Conservation (phyloP, 371 early-diverging fungal genomes). For the Basidiobolus heterosporus region DNA sequence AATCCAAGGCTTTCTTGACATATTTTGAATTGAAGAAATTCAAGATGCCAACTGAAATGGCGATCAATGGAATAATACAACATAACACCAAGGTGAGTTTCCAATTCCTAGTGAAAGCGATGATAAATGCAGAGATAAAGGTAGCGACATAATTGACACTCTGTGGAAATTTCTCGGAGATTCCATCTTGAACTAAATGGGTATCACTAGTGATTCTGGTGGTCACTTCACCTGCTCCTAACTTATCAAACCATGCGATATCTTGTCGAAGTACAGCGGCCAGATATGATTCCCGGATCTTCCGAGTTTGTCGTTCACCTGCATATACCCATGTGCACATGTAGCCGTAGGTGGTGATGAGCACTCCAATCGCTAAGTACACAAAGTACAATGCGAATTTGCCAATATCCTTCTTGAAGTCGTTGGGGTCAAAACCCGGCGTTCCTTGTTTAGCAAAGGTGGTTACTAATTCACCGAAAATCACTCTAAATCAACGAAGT, state of each 20-base stretch:
- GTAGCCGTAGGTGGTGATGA: constrained; percentile 13
- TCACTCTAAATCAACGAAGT: constrained; percentile 17
- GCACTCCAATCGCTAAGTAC: constrained; percentile 37
- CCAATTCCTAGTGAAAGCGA: constrained; percentile 79
- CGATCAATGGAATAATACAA: constrained; percentile 8
- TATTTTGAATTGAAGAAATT: constrained; percentile 40
- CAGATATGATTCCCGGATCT: constrained; percentile 50
- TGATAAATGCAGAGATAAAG: constrained; percentile 71
- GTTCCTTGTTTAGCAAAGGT: background rate
- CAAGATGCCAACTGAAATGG: constrained; percentile 36
- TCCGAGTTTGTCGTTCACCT: constrained; percentile 17
- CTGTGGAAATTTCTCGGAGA: constrained; percentile 68
- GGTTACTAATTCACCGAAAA: constrained; percentile 9
- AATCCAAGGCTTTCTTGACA: constrained; percentile 15
- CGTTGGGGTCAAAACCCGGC: background rate
- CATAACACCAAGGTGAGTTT: constrained; percentile 62
- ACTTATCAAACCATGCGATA: constrained; percentile 76
- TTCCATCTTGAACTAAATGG: constrained; percentile 69
- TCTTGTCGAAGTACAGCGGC: constrained; percentile 74
- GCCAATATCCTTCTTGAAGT: constrained; percentile 1
- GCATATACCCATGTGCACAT: constrained; percentile 14
- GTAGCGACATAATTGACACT: constrained; percentile 44
- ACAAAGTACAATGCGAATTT: constrained; percentile 38
- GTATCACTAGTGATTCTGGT: constrained; percentile 62
- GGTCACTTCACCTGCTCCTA: constrained; percentile 46